These are phyloP conservation scores for Eudorina sp. DNA, from an alignment of 139 green algal genomes.

Conservation along the genomic window DNA sequence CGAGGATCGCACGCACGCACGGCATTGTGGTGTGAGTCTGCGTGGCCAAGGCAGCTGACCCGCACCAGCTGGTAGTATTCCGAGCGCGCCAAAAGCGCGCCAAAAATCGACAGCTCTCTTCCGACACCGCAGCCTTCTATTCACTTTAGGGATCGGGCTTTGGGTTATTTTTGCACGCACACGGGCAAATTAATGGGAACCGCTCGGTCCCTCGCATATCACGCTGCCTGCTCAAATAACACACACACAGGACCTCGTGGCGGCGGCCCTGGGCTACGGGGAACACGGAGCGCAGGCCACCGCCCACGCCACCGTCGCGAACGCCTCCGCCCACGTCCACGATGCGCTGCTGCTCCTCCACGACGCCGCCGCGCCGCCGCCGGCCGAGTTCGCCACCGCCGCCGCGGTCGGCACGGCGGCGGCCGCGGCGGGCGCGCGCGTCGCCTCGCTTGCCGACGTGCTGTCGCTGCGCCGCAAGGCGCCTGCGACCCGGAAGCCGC, in stretches of 20 bases:
- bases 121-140: too few species aligned
- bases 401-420: conserved; percentile 20
- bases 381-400: not conserved
- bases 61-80: too few species aligned
- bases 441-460: not conserved
- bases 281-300: conserved; percentile 19
- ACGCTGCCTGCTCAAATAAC: too few species aligned
- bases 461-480: not conserved
- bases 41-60: too few species aligned
- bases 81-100: too few species aligned
- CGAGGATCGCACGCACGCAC: too few species aligned
- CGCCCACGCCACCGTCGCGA: conserved; percentile 10
- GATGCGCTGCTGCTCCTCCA: conserved; percentile 21
- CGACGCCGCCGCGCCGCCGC: conserved; percentile 4
- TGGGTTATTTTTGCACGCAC: too few species aligned
- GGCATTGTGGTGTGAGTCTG: too few species aligned
- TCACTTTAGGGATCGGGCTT: too few species aligned
- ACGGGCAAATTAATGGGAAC: too few species aligned
- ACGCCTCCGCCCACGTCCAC: not conserved
- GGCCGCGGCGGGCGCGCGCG: not conserved
- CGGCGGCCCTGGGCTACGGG: conserved; percentile 11
- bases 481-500: not conserved
- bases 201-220: too few species aligned
- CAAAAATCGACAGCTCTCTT: too few species aligned
- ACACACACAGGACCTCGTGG: conserved; percentile 19